Percentiles rank a stretch among this genome's conserved stretches.
These are phyloP conservation scores for Trichosporon asahii DNA, from an alignment of 1,284 basidiomycete genomes.

Conservation along the genomic window DNA sequence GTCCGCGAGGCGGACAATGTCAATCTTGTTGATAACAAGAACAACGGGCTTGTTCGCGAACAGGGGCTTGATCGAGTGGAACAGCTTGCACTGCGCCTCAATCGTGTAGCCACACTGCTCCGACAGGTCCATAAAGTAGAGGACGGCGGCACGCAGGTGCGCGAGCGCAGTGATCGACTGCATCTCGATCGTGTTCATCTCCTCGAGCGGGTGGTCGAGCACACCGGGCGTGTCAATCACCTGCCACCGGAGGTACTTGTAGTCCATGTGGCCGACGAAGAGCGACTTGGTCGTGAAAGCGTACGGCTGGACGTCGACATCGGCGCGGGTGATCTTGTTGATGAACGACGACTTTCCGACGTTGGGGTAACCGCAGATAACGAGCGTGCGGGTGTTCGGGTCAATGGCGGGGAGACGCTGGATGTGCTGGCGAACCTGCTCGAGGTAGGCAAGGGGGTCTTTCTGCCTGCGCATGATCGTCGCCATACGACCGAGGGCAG, in stretches of 20 bases:
- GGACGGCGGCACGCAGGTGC: conserved; percentile 81
- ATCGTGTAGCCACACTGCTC: conserved; percentile 95
- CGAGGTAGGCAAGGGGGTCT: conserved; percentile 90
- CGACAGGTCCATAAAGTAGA: conserved; percentile 96
- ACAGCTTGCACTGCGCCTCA: conserved; percentile 92
- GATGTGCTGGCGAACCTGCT: conserved; percentile 95
- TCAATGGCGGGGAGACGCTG: conserved; percentile 90
- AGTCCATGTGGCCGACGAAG: conserved; percentile 94
- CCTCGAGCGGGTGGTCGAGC: conserved; percentile 81
- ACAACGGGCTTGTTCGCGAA: conserved; percentile 87
- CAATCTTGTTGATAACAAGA: conserved; percentile 94
- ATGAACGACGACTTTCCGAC: conserved; percentile 97
- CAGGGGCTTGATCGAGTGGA: conserved; percentile 95
- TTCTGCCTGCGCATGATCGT: conserved; percentile 96
- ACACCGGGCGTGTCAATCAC: conserved; percentile 94
- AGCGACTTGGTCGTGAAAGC: conserved; percentile 97
- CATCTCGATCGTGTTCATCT: conserved; percentile 99
- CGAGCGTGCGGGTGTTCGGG: conserved; percentile 89
- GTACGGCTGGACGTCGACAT: conserved; percentile 96
- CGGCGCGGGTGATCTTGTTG: conserved; percentile 95
- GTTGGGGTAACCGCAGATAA: conserved; percentile 95
- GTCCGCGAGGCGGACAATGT: conserved; percentile 79
- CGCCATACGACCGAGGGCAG: conserved; percentile 93
- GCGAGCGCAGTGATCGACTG: conserved; percentile 95
- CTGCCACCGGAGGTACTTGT: conserved; percentile 96